These are phyloP conservation scores for Kwoniella botswanensis DNA, from an alignment of 768 basidiomycete species.

Conservation along the genomic window DNA sequence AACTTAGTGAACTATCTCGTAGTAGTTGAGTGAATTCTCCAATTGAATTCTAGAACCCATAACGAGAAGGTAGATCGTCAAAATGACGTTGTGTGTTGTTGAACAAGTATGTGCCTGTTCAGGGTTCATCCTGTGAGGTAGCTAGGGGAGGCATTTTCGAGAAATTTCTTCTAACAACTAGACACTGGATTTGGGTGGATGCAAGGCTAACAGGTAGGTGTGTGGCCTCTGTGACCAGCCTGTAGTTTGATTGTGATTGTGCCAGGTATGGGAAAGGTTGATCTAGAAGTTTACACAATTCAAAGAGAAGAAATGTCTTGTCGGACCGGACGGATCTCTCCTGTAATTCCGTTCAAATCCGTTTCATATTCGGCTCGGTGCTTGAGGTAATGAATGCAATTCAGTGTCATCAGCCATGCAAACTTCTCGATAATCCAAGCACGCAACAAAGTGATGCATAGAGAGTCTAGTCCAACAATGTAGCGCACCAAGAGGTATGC, in stretches of 20 bases:
- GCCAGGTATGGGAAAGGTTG: too few relatives aligned
- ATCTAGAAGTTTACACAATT: too few relatives aligned
- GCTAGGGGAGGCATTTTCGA: neutral
- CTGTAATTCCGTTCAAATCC: conserved; percentile 4
- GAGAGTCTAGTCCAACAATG: neutral
- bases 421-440: neutral
- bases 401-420: neutral
- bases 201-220: neutral
- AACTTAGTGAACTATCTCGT: too few relatives aligned
- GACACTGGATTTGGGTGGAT: neutral
- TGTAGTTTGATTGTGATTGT: too few relatives aligned
- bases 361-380: conserved; percentile 4
- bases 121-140: neutral
- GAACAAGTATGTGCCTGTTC: neutral
- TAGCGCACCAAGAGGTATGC: neutral
- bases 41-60: conserved; percentile 6
- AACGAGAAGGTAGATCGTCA: conserved; percentile 6
- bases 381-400: neutral
- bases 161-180: neutral
- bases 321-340: neutral
- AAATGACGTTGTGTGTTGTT: neutral
- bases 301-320: neutral
- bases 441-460: neutral
- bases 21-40: too few relatives aligned
- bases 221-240: neutral